phyloP scores from a whole-genome alignment of 2,329 filamentous ascomycete genomes.

The Conoideocrella luteorostrata region DNA sequence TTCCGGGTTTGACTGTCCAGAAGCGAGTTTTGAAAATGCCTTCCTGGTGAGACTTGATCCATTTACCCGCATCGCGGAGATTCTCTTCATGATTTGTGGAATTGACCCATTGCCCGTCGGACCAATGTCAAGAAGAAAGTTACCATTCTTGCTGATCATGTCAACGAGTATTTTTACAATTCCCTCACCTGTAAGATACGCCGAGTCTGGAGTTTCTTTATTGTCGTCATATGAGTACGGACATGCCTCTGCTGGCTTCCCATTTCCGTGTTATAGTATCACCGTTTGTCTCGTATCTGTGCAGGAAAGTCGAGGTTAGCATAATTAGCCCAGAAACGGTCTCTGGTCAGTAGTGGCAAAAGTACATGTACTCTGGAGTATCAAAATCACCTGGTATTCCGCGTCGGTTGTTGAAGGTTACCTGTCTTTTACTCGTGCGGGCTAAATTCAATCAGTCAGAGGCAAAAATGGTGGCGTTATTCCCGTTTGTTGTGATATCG shows the following conservation, averaged over 20 bases:
- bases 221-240: conserved; percentile 55
- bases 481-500: conserved; percentile 22
- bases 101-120: too few relatives aligned
- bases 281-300: background rate
- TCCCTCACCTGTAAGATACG: conserved; percentile 36
- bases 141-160: too few relatives aligned
- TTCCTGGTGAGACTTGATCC: too few relatives aligned
- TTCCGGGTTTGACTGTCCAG: conserved; percentile 24
- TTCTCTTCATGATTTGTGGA: too few relatives aligned
- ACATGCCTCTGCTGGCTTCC: conserved; percentile 51
- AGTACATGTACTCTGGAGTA: conserved; percentile 8
- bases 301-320: background rate
- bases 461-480: conserved; percentile 9
- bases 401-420: conserved; percentile 49
- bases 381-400: conserved; percentile 23
- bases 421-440: conserved; percentile 34
- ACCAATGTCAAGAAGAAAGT: too few relatives aligned
- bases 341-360: too few relatives aligned
- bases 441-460: conserved; percentile 33
- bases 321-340: too few relatives aligned
- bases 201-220: conserved; percentile 38
- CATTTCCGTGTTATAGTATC: conserved; percentile 37
- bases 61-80: too few relatives aligned
- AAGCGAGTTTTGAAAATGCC: conserved; percentile 52
- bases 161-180: too few relatives aligned